Percentiles rank a stretch among this genome's conserved stretches.
Conservation (phyloP, 306 rosid genomes). For the Canavalia gladiata region DNA sequence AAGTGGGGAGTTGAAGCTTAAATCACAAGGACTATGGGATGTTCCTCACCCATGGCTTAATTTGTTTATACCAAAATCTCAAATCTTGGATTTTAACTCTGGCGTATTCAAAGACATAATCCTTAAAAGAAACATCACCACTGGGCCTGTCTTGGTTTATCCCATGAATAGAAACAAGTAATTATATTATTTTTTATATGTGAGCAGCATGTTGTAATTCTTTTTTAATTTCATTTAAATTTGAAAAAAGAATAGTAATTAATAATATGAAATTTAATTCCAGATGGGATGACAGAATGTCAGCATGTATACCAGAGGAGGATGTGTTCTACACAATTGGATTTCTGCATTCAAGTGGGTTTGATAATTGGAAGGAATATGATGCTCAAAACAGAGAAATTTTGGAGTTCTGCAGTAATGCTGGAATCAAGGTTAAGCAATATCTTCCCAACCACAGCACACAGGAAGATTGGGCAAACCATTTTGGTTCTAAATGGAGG, state of each 20-base stretch:
- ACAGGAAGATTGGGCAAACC: constrained; percentile 71
- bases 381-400: constrained; percentile 78
- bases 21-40: constrained; percentile 84
- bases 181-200: not conserved
- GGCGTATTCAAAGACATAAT: constrained; percentile 73
- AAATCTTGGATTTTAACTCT: constrained; percentile 64
- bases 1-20: constrained; percentile 78
- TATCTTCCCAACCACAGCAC: constrained; percentile 73
- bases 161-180: constrained; percentile 92
- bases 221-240: not conserved
- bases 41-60: constrained; percentile 97
- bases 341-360: constrained; percentile 80
- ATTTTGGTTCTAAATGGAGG: constrained; percentile 82
- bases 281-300: constrained; percentile 90
- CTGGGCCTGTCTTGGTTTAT: constrained; percentile 74
- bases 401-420: constrained; percentile 62
- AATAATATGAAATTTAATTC: constrained; percentile 1
- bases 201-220: not conserved
- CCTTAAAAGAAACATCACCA: constrained; percentile 70
- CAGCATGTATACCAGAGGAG: constrained; percentile 75
- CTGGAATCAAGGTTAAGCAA: constrained; percentile 71
- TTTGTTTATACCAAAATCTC: constrained; percentile 76
- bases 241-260: not conserved
- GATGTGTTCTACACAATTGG: constrained; percentile 86
- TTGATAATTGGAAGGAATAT: constrained; percentile 69